Percentiles rank a stretch among this genome's conserved stretches.
These are phyloP conservation scores for Backusella luteola DNA, from an alignment of 192 early-diverging fungal genomes.

Conservation along the genomic window DNA sequence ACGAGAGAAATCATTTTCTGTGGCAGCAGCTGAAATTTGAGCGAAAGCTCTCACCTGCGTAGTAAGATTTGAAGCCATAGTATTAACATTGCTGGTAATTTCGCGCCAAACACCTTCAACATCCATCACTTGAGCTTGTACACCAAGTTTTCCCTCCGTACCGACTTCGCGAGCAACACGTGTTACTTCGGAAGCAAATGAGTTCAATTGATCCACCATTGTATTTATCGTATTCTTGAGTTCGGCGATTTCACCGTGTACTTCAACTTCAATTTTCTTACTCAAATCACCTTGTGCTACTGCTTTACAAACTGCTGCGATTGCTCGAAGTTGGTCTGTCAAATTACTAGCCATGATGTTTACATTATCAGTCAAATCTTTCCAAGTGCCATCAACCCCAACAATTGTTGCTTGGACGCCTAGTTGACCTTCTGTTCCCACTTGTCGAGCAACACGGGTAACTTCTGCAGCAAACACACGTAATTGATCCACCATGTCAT, in stretches of 20 bases:
- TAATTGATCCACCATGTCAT: slow-evolving; percentile 57
- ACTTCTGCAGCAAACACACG: slow-evolving; percentile 58
- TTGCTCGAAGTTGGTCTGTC: slow-evolving; percentile 52
- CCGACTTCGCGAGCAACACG: slow-evolving; percentile 63
- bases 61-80: slow-evolving; percentile 57
- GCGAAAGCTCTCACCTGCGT: slow-evolving; percentile 69
- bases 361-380: slow-evolving; percentile 54
- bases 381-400: slow-evolving; percentile 55
- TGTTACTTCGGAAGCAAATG: slow-evolving; percentile 60
- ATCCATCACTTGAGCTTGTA: slow-evolving; percentile 68
- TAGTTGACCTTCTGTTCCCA: slow-evolving; percentile 58
- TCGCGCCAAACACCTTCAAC: slow-evolving; percentile 76
- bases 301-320: slow-evolving; percentile 51
- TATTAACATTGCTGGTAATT: slow-evolving; percentile 65
- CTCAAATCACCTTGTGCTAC: slow-evolving; percentile 49
- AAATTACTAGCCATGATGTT: slow-evolving; percentile 59
- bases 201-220: slow-evolving; percentile 56
- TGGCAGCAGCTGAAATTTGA: slow-evolving; percentile 56
- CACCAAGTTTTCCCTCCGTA: slow-evolving; percentile 71
- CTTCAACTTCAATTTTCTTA: slow-evolving; percentile 48
- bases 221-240: slow-evolving; percentile 61
- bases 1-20: slow-evolving; percentile 52
- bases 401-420: slow-evolving; percentile 60
- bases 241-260: slow-evolving; percentile 55
- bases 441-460: slow-evolving; percentile 56